A percentile compares a stretch with the other conserved stretches of the same genome.
These are phyloP conservation scores for Coemansia asiatica DNA, from an alignment of 192 early-diverging fungal species.

Conservation along the genomic window DNA sequence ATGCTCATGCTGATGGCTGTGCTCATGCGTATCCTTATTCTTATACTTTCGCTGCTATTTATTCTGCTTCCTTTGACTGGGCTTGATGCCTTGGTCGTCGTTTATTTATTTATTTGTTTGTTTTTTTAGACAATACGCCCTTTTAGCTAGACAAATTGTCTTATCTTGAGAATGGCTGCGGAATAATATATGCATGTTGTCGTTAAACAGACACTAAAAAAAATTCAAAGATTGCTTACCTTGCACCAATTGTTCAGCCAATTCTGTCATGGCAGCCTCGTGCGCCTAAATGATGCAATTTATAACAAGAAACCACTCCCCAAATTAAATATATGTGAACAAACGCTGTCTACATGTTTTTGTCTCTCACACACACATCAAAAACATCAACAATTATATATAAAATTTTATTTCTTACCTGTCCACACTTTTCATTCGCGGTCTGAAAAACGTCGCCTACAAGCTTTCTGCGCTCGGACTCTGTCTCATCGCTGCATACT, in stretches of 20 bases:
- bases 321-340: not conserved
- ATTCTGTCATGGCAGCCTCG: conserved; percentile 10
- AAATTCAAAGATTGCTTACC: conserved; percentile 17
- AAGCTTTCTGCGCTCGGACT: conserved; percentile 17
- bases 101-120: not conserved
- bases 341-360: not conserved
- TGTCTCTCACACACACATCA: not conserved
- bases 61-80: not conserved
- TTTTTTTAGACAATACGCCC: not conserved
- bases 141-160: not conserved
- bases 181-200: conserved; percentile 6
- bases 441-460: conserved; percentile 21
- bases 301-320: not conserved
- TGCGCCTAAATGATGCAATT: conserved; percentile 7
- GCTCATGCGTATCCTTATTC: no score
- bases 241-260: conserved; percentile 24
- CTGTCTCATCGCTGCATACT: conserved; percentile 24
- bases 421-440: conserved; percentile 5
- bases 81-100: no score
- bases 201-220: not conserved
- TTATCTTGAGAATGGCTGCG: not conserved
- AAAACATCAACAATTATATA: not conserved
- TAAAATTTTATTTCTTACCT: conserved; percentile 16
- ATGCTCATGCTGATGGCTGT: no score
- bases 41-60: not conserved